These are phyloP conservation scores for Iris macrosiphon DNA, from an alignment of 106 monocot genomes.

Conservation along the genomic window DNA sequence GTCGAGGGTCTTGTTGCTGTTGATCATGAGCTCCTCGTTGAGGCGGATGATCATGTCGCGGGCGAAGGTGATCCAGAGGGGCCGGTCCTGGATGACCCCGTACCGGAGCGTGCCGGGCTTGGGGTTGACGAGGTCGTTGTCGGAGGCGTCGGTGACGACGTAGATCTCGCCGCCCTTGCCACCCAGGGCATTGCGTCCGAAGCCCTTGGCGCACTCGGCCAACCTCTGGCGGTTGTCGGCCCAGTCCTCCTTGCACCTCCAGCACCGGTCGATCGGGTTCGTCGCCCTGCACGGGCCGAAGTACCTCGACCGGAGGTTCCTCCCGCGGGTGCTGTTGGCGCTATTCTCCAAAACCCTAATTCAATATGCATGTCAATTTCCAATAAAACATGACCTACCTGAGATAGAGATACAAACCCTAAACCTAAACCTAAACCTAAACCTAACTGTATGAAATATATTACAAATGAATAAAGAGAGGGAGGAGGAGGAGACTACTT, in stretches of 20 bases:
- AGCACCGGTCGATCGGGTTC: slow-evolving; percentile 74
- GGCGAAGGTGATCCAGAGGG: slow-evolving; percentile 76
- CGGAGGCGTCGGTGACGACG: slow-evolving; percentile 41
- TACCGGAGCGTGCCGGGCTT: slow-evolving; percentile 49
- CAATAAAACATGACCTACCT: neutral
- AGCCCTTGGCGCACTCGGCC: slow-evolving; percentile 42
- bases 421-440: too few species aligned
- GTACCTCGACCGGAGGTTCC: slow-evolving; percentile 3
- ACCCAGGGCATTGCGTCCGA: slow-evolving; percentile 24
- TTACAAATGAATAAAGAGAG: neutral
- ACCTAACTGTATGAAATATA: neutral
- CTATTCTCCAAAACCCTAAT: neutral
- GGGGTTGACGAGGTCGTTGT: slow-evolving; percentile 24
- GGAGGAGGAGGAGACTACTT: neutral
- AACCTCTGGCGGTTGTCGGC: slow-evolving; percentile 35
- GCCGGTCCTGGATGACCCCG: slow-evolving; percentile 34
- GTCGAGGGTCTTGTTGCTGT: slow-evolving; percentile 71
- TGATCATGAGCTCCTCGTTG: slow-evolving; percentile 49
- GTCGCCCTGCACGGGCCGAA: slow-evolving; percentile 30
- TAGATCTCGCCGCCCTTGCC: slow-evolving; percentile 38
- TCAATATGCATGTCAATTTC: neutral
- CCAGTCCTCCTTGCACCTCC: slow-evolving; percentile 54
- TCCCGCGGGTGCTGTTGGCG: slow-evolving; percentile 28
- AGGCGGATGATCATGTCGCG: slow-evolving; percentile 52
- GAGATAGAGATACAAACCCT: too few species aligned